Conservation (phyloP, 345 rosid genomes). For the Salix brachista region DNA sequence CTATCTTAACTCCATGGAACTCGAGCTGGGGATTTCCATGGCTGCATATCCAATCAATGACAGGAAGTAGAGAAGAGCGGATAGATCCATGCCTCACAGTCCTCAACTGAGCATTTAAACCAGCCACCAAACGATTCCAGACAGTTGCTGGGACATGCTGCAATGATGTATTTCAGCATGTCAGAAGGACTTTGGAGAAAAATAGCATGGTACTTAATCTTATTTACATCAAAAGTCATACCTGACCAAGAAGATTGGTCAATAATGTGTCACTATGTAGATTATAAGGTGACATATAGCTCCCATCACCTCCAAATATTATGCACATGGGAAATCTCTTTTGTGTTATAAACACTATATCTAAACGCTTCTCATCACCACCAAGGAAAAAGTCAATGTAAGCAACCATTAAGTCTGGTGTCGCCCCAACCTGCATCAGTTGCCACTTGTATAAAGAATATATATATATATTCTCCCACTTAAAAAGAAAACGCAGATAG, state of each 20-base stretch:
- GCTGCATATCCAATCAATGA: constrained; percentile 77
- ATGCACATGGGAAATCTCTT: constrained; percentile 95
- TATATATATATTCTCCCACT: background rate
- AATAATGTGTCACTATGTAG: constrained; percentile 72
- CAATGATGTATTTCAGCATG: constrained; percentile 5
- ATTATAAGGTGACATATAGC: constrained; percentile 94
- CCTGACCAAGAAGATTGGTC: constrained; percentile 96
- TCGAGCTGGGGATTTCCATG: constrained; percentile 93
- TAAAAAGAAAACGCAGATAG: background rate
- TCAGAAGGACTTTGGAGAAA: constrained; percentile 13
- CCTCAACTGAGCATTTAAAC: constrained; percentile 92
- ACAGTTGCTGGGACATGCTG: constrained; percentile 92
- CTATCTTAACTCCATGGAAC: constrained; percentile 80
- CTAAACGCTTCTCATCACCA: constrained; percentile 96
- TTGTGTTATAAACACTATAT: constrained; percentile 79
- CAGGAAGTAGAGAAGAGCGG: constrained; percentile 69
- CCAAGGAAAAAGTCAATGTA: constrained; percentile 94
- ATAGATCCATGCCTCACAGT: constrained; percentile 88
- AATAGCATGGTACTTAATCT: background rate
- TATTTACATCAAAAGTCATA: constrained; percentile 13
- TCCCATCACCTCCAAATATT: constrained; percentile 93
- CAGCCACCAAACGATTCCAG: constrained; percentile 92
- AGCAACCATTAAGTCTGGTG: constrained; percentile 93
- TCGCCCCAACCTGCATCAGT: constrained; percentile 81
- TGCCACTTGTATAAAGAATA: constrained; percentile 8